Conservation (phyloP, 495 filamentous ascomycete species). For the Penicillium coprophilum region DNA sequence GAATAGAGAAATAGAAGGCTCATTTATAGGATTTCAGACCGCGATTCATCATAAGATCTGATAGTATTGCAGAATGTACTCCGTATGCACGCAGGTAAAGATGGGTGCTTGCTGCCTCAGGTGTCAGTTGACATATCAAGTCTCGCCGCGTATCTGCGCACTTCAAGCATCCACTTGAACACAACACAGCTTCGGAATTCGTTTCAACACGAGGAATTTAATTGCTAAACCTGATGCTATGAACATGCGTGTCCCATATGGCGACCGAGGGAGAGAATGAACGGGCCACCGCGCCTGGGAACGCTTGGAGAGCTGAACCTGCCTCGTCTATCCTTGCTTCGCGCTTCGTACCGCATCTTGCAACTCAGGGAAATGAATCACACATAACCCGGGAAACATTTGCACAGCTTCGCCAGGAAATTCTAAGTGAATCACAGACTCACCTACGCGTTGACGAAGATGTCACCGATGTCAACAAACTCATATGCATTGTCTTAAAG, state of each 20-base stretch:
- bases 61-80: neutral
- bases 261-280: conserved; percentile 26
- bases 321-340: conserved; percentile 70
- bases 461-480: conserved; percentile 71
- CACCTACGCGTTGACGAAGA: conserved; percentile 57
- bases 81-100: neutral
- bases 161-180: conserved; percentile 3
- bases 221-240: conserved; percentile 9
- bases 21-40: neutral
- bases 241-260: conserved; percentile 27
- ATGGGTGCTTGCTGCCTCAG: conserved; percentile 22
- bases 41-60: neutral
- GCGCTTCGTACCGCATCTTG: conserved; percentile 54
- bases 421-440: conserved; percentile 49
- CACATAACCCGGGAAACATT: conserved; percentile 56
- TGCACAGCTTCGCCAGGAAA: conserved; percentile 62
- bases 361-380: conserved; percentile 42
- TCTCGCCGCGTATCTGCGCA: conserved; percentile 9
- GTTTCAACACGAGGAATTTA: neutral
- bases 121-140: conserved; percentile 23
- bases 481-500: conserved; percentile 79
- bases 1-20: neutral
- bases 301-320: conserved; percentile 36
- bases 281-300: conserved; percentile 16
- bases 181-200: conserved; percentile 8